Conservation (phyloP, 441 rosid species). For the Pelargonium cotyledonis region DNA sequence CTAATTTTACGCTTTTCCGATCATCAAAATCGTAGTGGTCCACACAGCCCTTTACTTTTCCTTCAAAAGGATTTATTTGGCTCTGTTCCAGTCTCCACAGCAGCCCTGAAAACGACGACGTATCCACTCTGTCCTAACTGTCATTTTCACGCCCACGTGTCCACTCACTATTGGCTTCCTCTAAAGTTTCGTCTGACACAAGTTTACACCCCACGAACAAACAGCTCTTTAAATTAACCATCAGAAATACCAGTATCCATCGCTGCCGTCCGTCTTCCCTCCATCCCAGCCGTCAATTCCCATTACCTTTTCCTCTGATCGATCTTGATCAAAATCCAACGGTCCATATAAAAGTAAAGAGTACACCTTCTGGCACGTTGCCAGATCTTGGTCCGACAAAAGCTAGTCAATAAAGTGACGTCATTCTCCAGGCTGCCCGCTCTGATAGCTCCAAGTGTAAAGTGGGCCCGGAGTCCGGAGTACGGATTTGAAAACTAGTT, state of each 20-base stretch:
- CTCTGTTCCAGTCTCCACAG: background rate
- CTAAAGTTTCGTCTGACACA: background rate
- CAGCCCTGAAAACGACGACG: slow-evolving; percentile 1
- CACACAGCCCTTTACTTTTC: background rate
- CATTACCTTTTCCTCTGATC: background rate
- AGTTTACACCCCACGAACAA: background rate
- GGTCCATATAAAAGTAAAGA: slow-evolving; percentile 12
- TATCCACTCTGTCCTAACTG: background rate
- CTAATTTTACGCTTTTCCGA: no score
- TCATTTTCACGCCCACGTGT: slow-evolving; percentile 6
- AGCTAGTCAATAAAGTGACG: slow-evolving; percentile 39
- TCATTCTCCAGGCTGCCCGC: slow-evolving; percentile 27
- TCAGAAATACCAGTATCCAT: background rate
- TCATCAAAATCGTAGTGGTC: background rate
- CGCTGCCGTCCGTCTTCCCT: slow-evolving; percentile 4
- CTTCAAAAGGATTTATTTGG: background rate
- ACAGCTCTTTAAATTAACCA: background rate
- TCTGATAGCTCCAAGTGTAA: slow-evolving; percentile 31
- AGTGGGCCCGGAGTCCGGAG: slow-evolving; percentile 12
- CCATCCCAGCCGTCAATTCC: background rate
- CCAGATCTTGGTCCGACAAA: slow-evolving; percentile 12
- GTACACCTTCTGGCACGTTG: slow-evolving; percentile 11
- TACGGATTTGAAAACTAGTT: slow-evolving; percentile 42
- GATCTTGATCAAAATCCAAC: background rate
- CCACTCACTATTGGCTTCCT: slow-evolving; percentile 4